A percentile compares a stretch with the other conserved stretches of the same genome.
Evolutionary conservation across 2,329 filamentous ascomycete species (phyloP).

Genomic region (Penicillium italicum): DNA sequence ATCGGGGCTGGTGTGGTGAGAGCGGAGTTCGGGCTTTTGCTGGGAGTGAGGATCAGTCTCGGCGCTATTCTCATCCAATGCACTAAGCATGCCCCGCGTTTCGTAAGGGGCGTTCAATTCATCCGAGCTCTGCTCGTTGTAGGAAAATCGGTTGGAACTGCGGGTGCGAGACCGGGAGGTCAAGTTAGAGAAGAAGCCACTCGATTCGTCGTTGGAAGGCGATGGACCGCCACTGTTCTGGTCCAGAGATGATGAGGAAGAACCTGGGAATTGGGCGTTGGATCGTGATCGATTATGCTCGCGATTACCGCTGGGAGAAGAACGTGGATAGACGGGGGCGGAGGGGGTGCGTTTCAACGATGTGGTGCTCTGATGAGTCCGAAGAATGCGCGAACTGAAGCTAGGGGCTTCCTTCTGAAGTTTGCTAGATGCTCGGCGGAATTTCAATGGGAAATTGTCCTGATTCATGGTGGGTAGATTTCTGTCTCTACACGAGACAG

Average conservation of each 20-base stretch:
- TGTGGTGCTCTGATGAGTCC: constrained; percentile 43
- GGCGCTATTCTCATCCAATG: constrained; percentile 40
- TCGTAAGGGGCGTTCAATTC: constrained; percentile 47
- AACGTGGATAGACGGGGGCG: constrained; percentile 45
- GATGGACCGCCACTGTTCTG: constrained; percentile 42
- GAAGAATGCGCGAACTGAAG: constrained; percentile 40
- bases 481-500: constrained; percentile 24
- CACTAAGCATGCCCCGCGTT: constrained; percentile 44
- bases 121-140: constrained; percentile 42
- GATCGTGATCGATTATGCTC: constrained; percentile 46
- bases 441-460: constrained; percentile 39
- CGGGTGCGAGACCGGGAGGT: constrained; percentile 33
- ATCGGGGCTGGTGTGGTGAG: constrained; percentile 54
- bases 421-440: constrained; percentile 42
- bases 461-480: constrained; percentile 35
- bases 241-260: constrained; percentile 48
- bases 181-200: constrained; percentile 26
- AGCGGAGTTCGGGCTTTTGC: constrained; percentile 43
- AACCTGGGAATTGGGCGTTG: constrained; percentile 41
- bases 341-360: constrained; percentile 48
- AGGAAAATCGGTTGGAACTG: constrained; percentile 35
- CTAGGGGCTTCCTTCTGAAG: constrained; percentile 46
- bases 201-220: constrained; percentile 36
- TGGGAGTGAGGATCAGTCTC: constrained; percentile 30
- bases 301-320: constrained; percentile 37